A percentile compares a stretch with the other conserved stretches of the same genome.
These are phyloP conservation scores for Pyrus pyrifolia DNA, from an alignment of 306 rosid genomes.

Conservation along the genomic window DNA sequence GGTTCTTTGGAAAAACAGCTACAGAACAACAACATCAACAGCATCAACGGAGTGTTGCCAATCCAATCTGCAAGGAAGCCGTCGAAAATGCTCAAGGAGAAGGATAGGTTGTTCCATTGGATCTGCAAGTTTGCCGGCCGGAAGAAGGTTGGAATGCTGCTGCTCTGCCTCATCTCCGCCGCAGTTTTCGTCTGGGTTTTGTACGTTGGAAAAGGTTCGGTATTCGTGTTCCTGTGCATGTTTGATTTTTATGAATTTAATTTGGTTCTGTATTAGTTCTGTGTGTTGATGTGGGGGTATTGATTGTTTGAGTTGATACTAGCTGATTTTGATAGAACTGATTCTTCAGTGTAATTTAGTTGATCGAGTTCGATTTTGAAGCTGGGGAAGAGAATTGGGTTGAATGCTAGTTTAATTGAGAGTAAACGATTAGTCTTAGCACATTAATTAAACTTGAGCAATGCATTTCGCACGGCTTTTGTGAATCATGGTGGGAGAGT, in stretches of 20 bases:
- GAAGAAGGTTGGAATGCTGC: constrained; percentile 85
- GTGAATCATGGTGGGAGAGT: neutral
- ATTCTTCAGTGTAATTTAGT: neutral
- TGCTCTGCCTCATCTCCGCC: constrained; percentile 68
- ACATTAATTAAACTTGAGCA: neutral
- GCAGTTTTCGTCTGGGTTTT: constrained; percentile 78
- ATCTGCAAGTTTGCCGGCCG: constrained; percentile 79
- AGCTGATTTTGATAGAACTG: neutral
- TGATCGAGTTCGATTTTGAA: neutral
- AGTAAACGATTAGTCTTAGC: neutral
- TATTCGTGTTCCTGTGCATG: neutral
- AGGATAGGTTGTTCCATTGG: constrained; percentile 65
- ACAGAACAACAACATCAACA: constrained; percentile 31
- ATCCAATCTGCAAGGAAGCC: constrained; percentile 66
- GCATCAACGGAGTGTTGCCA: constrained; percentile 35
- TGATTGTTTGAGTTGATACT: neutral
- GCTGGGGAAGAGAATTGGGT: neutral
- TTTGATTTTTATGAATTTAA: neutral
- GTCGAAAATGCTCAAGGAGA: constrained; percentile 77
- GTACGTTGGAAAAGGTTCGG: constrained; percentile 74
- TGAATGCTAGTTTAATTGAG: neutral
- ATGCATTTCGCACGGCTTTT: neutral
- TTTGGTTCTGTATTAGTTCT: neutral
- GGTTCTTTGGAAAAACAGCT: constrained; percentile 82
- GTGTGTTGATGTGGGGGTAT: neutral